Conservation (phyloP, 108 stramenopile species). For the Cyclotella choctawhatcheeana region DNA sequence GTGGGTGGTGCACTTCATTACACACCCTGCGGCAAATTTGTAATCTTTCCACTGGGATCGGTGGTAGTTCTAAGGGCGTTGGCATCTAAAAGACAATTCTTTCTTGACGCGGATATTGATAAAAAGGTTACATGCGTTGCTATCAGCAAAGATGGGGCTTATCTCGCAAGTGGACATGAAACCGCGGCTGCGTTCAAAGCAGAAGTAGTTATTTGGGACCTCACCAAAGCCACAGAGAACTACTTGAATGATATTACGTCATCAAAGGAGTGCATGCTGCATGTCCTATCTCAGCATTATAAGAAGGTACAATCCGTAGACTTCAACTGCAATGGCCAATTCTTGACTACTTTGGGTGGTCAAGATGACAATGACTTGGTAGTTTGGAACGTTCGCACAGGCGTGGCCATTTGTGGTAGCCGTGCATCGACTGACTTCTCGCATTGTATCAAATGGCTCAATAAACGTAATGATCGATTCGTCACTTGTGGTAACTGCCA, state of each 20-base stretch:
- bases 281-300: constrained; percentile 76
- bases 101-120: constrained; percentile 80
- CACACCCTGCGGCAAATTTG: constrained; percentile 75
- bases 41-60: constrained; percentile 66
- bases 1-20: constrained; percentile 75
- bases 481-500: constrained; percentile 83
- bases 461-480: constrained; percentile 80
- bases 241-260: constrained; percentile 37
- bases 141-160: constrained; percentile 67
- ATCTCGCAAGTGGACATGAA: constrained; percentile 79
- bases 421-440: constrained; percentile 76
- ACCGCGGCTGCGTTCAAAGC: constrained; percentile 58
- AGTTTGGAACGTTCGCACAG: constrained; percentile 77
- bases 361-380: constrained; percentile 92
- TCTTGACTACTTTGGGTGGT: constrained; percentile 78
- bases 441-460: constrained; percentile 74
- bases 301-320: constrained; percentile 70
- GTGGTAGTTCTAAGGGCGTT: constrained; percentile 47
- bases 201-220: constrained; percentile 82
- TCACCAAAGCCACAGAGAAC: constrained; percentile 53
- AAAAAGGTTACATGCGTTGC: constrained; percentile 74
- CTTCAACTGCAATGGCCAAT: constrained; percentile 67
- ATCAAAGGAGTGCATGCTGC: constrained; percentile 56
- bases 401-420: constrained; percentile 75
- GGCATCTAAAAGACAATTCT: constrained; percentile 56